Conservation (phyloP, 345 rosid genomes). For the Ricinus communis region DNA sequence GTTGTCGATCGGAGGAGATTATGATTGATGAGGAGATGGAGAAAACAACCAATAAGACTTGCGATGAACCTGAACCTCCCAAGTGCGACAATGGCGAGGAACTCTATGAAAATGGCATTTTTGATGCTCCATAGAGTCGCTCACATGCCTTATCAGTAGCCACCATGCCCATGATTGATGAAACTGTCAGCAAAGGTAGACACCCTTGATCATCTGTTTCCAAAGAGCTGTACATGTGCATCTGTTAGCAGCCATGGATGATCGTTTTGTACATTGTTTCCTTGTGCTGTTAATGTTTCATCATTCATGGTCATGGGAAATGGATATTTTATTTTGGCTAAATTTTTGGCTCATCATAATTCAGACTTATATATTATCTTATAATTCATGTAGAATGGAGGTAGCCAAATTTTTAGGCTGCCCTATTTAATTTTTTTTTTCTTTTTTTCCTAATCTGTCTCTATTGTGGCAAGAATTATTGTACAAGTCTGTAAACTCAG, state of each 20-base stretch:
- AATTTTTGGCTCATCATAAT: constrained; percentile 18
- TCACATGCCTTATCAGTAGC: constrained; percentile 8
- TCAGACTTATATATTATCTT: constrained; percentile 16
- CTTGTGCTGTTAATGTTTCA: constrained; percentile 36
- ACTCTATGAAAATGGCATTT: constrained; percentile 41
- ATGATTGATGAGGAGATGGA: constrained; percentile 50
- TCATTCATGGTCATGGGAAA: constrained; percentile 33
- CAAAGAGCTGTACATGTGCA: constrained; percentile 68
- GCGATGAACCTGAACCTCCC: constrained; percentile 28
- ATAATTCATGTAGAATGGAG: constrained; percentile 20
- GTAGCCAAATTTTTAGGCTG: constrained; percentile 41
- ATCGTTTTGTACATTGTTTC: constrained; percentile 44
- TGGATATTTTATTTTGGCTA: constrained; percentile 3
- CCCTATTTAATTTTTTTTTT: constrained; percentile 18
- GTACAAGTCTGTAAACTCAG: constrained; percentile 18
- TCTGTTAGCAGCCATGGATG: constrained; percentile 72
- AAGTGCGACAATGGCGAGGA: constrained; percentile 23
- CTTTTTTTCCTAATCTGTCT: not conserved
- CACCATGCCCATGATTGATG: constrained; percentile 34
- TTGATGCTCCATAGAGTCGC: constrained; percentile 22
- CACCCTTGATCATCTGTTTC: constrained; percentile 48
- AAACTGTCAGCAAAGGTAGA: constrained; percentile 27
- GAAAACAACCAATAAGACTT: constrained; percentile 29
- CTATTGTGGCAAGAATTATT: constrained; percentile 19
- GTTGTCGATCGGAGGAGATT: constrained; percentile 69